Percentiles rank a stretch among this genome's conserved stretches.
Evolutionary conservation across 1,284 basidiomycete species (phyloP).

Genomic region (Pseudozyma sp.): DNA sequence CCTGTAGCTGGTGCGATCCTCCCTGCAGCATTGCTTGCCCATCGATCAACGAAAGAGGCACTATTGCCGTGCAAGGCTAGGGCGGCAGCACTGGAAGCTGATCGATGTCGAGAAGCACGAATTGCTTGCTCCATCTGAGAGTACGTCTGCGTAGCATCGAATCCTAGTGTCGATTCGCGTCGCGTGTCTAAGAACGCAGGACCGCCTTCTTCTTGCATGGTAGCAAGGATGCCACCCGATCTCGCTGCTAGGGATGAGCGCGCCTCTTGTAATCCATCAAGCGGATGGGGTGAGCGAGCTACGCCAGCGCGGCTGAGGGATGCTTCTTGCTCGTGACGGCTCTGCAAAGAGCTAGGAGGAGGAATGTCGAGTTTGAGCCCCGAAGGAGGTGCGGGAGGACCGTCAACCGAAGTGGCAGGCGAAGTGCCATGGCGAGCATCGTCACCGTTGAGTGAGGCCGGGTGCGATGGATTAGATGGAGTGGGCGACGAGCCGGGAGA

Average conservation of each 20-base stretch:
- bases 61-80: constrained; percentile 42
- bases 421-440: constrained; percentile 40
- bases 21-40: constrained; percentile 34
- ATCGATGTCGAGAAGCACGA: constrained; percentile 48
- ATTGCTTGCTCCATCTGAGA: constrained; percentile 31
- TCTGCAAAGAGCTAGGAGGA: constrained; percentile 12
- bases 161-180: constrained; percentile 32
- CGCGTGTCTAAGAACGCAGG: constrained; percentile 12
- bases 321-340: constrained; percentile 33
- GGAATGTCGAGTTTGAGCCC: constrained; percentile 35
- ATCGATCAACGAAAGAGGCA: constrained; percentile 28
- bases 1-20: constrained; percentile 22
- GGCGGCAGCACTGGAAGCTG: constrained; percentile 57
- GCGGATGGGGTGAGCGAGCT: constrained; percentile 38
- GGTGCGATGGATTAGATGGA: constrained; percentile 32
- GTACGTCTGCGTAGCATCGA: constrained; percentile 14
- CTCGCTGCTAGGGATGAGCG: constrained; percentile 27
- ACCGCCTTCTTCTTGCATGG: constrained; percentile 46
- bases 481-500: constrained; percentile 31
- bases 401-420: constrained; percentile 38
- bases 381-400: constrained; percentile 15
- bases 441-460: constrained; percentile 39
- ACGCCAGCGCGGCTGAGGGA: constrained; percentile 35
- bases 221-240: constrained; percentile 32
- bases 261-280: constrained; percentile 29